phyloP scores from a whole-genome alignment of 148 eudicot genomes.

The Camellia lanceoleosa region DNA sequence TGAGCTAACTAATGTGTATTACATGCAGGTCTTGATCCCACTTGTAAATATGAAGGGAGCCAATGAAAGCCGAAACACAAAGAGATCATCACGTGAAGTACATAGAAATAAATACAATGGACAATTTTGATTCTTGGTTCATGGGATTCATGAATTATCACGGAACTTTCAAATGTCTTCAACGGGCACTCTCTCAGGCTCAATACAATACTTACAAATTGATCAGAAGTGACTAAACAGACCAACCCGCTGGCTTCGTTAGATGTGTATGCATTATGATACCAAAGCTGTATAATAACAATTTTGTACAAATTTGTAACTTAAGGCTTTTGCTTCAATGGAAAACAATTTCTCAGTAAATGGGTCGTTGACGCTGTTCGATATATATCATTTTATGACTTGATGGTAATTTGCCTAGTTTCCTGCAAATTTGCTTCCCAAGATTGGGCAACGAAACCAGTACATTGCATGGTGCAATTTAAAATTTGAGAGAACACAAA shows the following conservation, averaged over 20 bases:
- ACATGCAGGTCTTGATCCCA: constrained; percentile 19
- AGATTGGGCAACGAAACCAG: too few species aligned
- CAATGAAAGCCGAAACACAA: constrained; percentile 18
- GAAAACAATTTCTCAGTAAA: neutral
- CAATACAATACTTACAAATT: neutral
- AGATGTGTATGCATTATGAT: neutral
- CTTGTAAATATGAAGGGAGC: constrained; percentile 25
- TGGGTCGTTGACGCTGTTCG: too few species aligned
- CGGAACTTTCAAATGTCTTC: constrained; percentile 24
- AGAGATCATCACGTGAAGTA: constrained; percentile 26
- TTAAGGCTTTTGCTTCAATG: neutral
- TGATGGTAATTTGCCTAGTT: too few species aligned
- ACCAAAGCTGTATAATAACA: neutral
- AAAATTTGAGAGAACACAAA: too few species aligned
- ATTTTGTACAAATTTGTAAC: neutral
- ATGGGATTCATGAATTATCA: constrained; percentile 32
- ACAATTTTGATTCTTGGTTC: constrained; percentile 39
- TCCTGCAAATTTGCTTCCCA: too few species aligned
- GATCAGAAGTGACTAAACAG: neutral
- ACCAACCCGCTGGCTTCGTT: neutral
- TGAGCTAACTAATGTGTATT: neutral
- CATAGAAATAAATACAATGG: constrained; percentile 28
- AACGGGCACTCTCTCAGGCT: constrained; percentile 12
- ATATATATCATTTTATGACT: too few species aligned
- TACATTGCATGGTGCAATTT: too few species aligned